Conservation (phyloP, 2,329 filamentous ascomycete genomes). For the Apiospora sp. region DNA sequence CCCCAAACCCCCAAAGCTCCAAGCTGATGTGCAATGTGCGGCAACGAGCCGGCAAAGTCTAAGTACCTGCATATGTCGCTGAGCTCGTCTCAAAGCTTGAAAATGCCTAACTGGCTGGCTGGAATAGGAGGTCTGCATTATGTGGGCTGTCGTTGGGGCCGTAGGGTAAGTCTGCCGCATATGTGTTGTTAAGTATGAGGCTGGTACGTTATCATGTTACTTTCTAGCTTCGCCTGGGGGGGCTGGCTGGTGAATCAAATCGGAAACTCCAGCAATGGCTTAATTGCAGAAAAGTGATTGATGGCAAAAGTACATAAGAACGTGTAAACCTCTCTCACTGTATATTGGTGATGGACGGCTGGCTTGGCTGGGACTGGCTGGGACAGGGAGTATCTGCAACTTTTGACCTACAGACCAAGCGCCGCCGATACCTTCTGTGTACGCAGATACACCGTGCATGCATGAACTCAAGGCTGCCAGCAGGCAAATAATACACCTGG, state of each 20-base stretch:
- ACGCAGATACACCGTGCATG: conserved; percentile 3
- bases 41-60: conserved; percentile 3
- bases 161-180: neutral
- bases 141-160: conserved; percentile 14
- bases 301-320: neutral
- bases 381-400: conserved; percentile 10
- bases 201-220: conserved; percentile 18
- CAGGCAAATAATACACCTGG: neutral
- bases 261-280: conserved; percentile 14
- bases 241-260: conserved; percentile 18
- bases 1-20: neutral
- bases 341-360: neutral
- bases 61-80: conserved; percentile 12
- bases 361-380: neutral
- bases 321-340: neutral
- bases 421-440: conserved; percentile 6
- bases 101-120: neutral
- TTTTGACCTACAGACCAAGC: neutral
- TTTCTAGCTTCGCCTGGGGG: conserved; percentile 6
- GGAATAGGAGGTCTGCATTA: neutral
- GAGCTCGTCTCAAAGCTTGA: conserved; percentile 6
- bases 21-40: neutral
- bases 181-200: conserved; percentile 18
- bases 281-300: neutral
- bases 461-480: neutral